Conservation (phyloP, 2,329 filamentous ascomycete species). For the Claviceps paspali region DNA sequence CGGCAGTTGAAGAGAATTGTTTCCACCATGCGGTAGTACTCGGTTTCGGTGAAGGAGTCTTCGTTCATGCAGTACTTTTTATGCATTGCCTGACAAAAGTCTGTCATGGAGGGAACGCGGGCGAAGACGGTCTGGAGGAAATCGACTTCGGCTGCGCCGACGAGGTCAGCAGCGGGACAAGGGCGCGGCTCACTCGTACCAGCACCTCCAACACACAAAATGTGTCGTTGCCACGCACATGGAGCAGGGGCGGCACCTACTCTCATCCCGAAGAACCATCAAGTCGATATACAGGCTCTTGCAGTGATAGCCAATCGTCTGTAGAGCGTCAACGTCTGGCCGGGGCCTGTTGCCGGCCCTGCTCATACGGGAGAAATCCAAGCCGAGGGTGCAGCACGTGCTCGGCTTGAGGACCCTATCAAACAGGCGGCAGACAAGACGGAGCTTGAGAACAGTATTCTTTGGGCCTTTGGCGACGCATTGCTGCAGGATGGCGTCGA, state of each 20-base stretch:
- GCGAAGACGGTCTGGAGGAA: slow-evolving; percentile 31
- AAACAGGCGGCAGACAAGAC: slow-evolving; percentile 34
- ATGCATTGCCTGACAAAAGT: slow-evolving; percentile 28
- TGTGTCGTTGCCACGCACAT: too few species aligned
- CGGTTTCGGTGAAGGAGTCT: slow-evolving; percentile 31
- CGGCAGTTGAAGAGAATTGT: slow-evolving; percentile 29
- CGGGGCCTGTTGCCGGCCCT: slow-evolving; percentile 17
- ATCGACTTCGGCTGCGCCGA: slow-evolving; percentile 32
- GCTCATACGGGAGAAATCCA: slow-evolving; percentile 35
- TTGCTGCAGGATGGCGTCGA: slow-evolving; percentile 29
- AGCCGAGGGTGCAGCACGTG: slow-evolving; percentile 29
- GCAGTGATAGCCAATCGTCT: slow-evolving; percentile 31
- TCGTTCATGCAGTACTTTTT: slow-evolving; percentile 33
- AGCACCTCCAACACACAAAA: too few species aligned
- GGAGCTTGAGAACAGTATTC: slow-evolving; percentile 28
- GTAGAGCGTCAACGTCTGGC: slow-evolving; percentile 25
- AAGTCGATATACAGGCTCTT: slow-evolving; percentile 35
- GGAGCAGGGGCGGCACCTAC: slow-evolving; percentile 21
- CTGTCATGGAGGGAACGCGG: slow-evolving; percentile 28
- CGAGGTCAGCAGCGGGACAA: too few species aligned
- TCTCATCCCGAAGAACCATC: slow-evolving; percentile 36
- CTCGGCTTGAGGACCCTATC: slow-evolving; percentile 29
- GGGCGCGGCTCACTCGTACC: too few species aligned
- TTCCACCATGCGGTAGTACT: slow-evolving; percentile 27
- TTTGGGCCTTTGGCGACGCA: slow-evolving; percentile 27